These are phyloP conservation scores for Phytopythium montanum DNA, from an alignment of 352 stramenopile species.

Conservation along the genomic window DNA sequence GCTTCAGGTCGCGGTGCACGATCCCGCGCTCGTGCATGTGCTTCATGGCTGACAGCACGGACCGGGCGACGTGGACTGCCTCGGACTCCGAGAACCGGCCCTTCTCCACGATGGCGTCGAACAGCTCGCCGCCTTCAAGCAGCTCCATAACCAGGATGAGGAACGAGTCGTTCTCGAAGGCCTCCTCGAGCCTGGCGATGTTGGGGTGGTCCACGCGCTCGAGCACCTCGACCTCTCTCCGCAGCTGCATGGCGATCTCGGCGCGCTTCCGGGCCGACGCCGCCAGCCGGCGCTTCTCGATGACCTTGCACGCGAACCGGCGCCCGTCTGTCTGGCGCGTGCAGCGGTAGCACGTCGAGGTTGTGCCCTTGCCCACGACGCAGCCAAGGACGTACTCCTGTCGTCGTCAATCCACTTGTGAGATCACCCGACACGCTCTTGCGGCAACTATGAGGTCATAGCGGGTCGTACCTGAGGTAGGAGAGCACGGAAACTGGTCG, in stretches of 20 bases:
- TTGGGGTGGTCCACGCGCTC: conserved; percentile 54
- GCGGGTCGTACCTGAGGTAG: conserved; percentile 15
- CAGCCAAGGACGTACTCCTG: conserved; percentile 53
- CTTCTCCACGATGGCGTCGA: conserved; percentile 74
- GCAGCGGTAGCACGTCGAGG: conserved; percentile 68
- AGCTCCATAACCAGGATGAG: conserved; percentile 73
- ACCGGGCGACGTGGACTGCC: conserved; percentile 42
- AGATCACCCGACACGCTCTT: too few species aligned
- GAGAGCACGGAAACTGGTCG: conserved; percentile 27
- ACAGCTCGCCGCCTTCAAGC: conserved; percentile 75
- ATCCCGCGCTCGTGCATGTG: conserved; percentile 74
- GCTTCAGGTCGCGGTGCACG: conserved; percentile 98
- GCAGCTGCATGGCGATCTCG: conserved; percentile 54
- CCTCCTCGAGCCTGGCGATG: conserved; percentile 62
- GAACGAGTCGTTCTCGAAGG: conserved; percentile 67
- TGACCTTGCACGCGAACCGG: conserved; percentile 74
- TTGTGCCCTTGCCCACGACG: conserved; percentile 60
- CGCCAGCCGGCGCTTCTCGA: conserved; percentile 62
- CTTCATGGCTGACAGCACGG: conserved; percentile 63
- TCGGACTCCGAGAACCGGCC: conserved; percentile 55
- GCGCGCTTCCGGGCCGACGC: conserved; percentile 41
- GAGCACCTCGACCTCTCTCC: conserved; percentile 67
- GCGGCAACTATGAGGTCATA: background rate
- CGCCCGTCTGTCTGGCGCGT: conserved; percentile 35
- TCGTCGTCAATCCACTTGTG: background rate